phyloP scores from a whole-genome alignment of 140 eudicot species.

The Oenanthe javanica region DNA sequence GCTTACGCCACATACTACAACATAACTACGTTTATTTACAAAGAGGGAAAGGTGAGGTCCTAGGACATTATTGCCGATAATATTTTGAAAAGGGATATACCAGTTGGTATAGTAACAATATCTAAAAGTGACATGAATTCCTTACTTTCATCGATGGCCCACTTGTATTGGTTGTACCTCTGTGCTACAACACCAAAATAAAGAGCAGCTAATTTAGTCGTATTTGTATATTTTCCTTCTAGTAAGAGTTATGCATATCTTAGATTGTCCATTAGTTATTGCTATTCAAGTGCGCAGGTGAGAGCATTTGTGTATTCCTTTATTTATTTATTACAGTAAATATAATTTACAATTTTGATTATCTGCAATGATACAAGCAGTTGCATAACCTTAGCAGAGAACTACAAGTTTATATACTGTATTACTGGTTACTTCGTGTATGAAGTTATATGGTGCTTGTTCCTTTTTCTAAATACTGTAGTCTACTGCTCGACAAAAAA shows the following conservation, averaged over 20 bases:
- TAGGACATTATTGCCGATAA: background rate
- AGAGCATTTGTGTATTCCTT: background rate
- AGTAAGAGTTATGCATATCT: too few relatives aligned
- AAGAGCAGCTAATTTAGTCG: background rate
- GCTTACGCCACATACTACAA: background rate
- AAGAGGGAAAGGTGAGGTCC: background rate
- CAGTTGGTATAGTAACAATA: too few relatives aligned
- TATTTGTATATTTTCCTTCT: too few relatives aligned
- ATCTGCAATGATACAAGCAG: background rate
- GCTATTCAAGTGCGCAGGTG: background rate
- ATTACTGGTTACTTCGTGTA: background rate
- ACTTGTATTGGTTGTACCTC: background rate
- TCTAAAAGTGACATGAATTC: background rate
- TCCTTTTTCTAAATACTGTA: too few relatives aligned
- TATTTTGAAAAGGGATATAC: too few relatives aligned
- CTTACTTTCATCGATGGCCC: background rate
- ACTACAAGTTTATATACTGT: background rate
- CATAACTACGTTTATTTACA: background rate
- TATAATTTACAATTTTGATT: background rate
- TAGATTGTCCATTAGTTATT: background rate
- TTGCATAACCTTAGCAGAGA: background rate
- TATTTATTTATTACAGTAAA: too few relatives aligned
- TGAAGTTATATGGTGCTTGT: background rate
- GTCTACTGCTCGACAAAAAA: background rate
- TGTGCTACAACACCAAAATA: background rate